Conservation (phyloP, 108 stramenopile species). For the Nitzschia inconspicua region DNA sequence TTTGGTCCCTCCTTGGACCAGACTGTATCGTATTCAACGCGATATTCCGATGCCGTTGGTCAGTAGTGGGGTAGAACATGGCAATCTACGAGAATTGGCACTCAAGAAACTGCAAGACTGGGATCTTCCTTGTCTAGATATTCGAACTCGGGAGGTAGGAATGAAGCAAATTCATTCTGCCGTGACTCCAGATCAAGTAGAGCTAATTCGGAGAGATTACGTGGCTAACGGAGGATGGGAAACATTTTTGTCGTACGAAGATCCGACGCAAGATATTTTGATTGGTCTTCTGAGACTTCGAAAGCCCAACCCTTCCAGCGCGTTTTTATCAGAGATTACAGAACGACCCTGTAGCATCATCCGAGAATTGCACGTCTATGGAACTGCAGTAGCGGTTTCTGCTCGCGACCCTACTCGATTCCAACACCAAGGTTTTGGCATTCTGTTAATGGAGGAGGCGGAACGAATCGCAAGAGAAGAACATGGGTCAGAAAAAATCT, state of each 20-base stretch:
- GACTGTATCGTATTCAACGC: conserved; percentile 93
- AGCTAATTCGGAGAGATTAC: conserved; percentile 91
- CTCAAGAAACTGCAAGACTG: conserved; percentile 80
- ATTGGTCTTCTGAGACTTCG: conserved; percentile 69
- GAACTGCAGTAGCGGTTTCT: conserved; percentile 89
- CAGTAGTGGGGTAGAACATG: conserved; percentile 92
- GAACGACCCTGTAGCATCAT: conserved; percentile 78
- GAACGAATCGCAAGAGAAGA: conserved; percentile 91
- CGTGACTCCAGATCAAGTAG: conserved; percentile 91
- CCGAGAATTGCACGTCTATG: conserved; percentile 96
- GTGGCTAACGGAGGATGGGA: conserved; percentile 95
- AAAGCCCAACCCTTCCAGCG: conserved; percentile 27
- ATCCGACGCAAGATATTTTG: conserved; percentile 88
- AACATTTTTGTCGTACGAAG: conserved; percentile 92
- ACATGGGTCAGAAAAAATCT: conserved; percentile 86
- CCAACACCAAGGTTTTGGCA: conserved; percentile 97
- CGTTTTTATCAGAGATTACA: conserved; percentile 39
- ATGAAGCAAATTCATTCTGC: conserved; percentile 91
- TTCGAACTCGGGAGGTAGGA: conserved; percentile 93
- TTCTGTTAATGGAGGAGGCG: conserved; percentile 93
- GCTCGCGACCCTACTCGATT: conserved; percentile 87
- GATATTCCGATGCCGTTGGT: conserved; percentile 98
- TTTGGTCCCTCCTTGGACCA: conserved; percentile 95
- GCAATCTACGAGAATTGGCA: conserved; percentile 90
- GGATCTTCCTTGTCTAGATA: conserved; percentile 89